Percentiles rank a stretch among this genome's conserved stretches.
These are phyloP conservation scores for Tetrapisispora namnaoensis DNA, from an alignment of 805 yeast species.

Conservation along the genomic window DNA sequence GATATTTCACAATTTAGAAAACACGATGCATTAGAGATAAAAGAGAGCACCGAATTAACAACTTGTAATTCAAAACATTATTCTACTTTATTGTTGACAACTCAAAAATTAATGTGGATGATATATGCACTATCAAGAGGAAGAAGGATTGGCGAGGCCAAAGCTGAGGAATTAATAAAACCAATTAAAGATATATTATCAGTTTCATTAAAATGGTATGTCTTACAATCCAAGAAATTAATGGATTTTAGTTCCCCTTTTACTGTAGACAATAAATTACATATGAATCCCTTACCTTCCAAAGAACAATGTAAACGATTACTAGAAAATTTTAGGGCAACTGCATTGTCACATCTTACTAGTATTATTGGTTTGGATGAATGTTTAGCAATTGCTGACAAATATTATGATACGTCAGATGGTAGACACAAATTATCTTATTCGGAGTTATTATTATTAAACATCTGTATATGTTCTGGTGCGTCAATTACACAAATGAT, in stretches of 20 bases:
- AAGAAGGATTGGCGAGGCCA: neutral
- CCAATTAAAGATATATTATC: conserved; percentile 16
- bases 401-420: conserved; percentile 10
- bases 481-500: conserved; percentile 13
- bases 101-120: conserved; percentile 17
- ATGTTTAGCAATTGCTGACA: conserved; percentile 10
- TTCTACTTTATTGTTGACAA: conserved; percentile 15
- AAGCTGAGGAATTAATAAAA: conserved; percentile 7
- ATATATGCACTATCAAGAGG: conserved; percentile 9
- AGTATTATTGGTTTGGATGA: conserved; percentile 12
- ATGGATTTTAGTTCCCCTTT: conserved; percentile 20
- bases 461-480: conserved; percentile 17
- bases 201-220: conserved; percentile 19
- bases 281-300: conserved; percentile 18
- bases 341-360: conserved; percentile 13
- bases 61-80: conserved; percentile 5
- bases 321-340: conserved; percentile 14
- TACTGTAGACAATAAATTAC: conserved; percentile 7
- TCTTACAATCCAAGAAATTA: conserved; percentile 16
- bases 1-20: neutral
- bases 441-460: conserved; percentile 20
- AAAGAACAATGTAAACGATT: conserved; percentile 16
- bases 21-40: neutral
- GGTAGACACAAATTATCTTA: conserved; percentile 11
- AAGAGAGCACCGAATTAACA: neutral